Conservation (phyloP, 148 eudicot species). For the Vaccinium macrocarpon region DNA sequence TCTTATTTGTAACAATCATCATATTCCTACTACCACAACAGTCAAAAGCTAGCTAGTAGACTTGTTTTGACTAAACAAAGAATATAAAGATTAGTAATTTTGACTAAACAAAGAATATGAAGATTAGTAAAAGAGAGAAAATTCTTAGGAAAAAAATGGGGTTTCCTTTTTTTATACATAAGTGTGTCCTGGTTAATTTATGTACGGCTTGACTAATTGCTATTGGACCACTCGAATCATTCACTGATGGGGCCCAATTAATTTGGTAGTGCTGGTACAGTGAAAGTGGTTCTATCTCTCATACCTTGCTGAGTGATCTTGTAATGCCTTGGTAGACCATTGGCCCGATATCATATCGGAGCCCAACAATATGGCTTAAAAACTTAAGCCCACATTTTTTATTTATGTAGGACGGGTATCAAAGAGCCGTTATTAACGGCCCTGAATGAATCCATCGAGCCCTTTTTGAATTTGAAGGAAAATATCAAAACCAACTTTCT, state of each 20-base stretch:
- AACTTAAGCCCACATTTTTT: too few relatives aligned
- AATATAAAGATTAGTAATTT: background rate
- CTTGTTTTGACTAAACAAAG: background rate
- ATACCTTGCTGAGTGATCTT: background rate
- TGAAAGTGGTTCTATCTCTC: background rate
- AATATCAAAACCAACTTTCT: background rate
- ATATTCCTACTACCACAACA: background rate
- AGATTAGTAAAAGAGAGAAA: too few relatives aligned
- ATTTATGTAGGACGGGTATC: too few relatives aligned
- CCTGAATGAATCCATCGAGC: background rate
- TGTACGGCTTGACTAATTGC: background rate
- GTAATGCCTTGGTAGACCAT: background rate
- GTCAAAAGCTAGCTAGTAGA: background rate
- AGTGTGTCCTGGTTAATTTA: background rate
- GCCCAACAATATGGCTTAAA: background rate
- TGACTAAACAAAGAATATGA: background rate
- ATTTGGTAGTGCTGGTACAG: background rate
- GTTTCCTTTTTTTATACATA: background rate
- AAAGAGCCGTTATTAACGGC: background rate
- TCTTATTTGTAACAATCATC: conserved; percentile 4
- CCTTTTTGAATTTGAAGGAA: background rate
- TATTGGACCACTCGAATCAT: background rate
- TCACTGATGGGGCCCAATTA: too few relatives aligned
- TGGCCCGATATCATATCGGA: background rate
- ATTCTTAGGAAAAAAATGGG: too few relatives aligned